Evolutionary conservation across 495 filamentous ascomycete genomes (phyloP).

Genomic region (Neurospora sp.): DNA sequence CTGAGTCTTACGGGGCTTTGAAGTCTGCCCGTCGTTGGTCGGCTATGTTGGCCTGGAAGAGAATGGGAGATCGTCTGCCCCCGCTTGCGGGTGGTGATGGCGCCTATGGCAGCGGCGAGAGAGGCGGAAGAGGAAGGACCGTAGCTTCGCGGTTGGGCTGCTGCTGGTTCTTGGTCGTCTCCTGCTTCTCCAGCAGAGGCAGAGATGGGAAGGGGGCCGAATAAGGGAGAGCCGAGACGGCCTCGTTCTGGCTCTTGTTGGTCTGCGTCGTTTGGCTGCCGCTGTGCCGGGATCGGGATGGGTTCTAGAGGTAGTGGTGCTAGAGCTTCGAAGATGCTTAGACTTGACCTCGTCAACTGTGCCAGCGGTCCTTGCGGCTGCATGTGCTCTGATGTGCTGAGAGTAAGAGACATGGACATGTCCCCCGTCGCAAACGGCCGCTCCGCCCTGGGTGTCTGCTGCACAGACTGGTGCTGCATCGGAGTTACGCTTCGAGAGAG

Average conservation of each 20-base stretch:
- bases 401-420: conserved; percentile 70
- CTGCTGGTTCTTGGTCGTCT: background rate
- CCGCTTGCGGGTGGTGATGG: conserved; percentile 23
- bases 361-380: conserved; percentile 61
- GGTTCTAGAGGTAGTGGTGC: conserved; percentile 4
- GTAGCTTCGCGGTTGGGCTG: conserved; percentile 28
- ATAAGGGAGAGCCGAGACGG: conserved; percentile 51
- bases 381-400: conserved; percentile 72
- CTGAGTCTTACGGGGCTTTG: conserved; percentile 37
- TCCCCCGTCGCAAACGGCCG: conserved; percentile 54
- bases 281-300: background rate
- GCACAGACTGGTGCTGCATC: conserved; percentile 10
- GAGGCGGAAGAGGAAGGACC: conserved; percentile 39
- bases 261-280: background rate
- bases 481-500: conserved; percentile 62
- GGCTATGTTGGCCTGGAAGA: background rate
- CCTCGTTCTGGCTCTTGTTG: conserved; percentile 16
- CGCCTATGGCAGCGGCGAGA: conserved; percentile 26
- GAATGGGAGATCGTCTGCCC: conserved; percentile 29
- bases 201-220: conserved; percentile 13
- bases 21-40: conserved; percentile 11
- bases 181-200: background rate
- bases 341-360: conserved; percentile 34
- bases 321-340: conserved; percentile 11
- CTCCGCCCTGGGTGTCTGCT: background rate